phyloP scores from a whole-genome alignment of 805 yeast genomes.

The Alloascoidea africana region DNA sequence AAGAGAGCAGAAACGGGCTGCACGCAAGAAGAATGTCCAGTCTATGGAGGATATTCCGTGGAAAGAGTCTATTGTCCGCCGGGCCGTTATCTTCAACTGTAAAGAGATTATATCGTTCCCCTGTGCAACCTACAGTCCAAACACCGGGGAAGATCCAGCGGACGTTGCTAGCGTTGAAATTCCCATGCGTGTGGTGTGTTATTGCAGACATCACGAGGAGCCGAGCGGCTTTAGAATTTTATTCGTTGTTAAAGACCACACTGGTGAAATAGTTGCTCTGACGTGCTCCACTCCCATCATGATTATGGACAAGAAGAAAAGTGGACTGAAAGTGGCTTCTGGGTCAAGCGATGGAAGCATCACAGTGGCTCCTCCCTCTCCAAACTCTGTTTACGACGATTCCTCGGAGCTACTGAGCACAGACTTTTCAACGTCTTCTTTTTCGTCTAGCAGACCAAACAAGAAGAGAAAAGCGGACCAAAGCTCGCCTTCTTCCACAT shows the following conservation, averaged over 20 bases:
- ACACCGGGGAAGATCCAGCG: constrained; percentile 12
- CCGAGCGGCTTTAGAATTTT: constrained; percentile 68
- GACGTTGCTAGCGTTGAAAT: constrained; percentile 26
- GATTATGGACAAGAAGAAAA: constrained; percentile 91
- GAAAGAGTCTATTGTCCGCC: constrained; percentile 55
- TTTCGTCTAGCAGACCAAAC: not conserved
- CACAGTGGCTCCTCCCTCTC: constrained; percentile 9
- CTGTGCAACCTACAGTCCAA: constrained; percentile 12
- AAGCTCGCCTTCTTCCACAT: too few relatives aligned
- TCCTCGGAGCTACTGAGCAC: constrained; percentile 4
- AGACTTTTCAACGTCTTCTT: constrained; percentile 1
- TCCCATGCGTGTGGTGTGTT: constrained; percentile 76
- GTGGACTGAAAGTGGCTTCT: too few relatives aligned
- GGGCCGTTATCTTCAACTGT: constrained; percentile 85
- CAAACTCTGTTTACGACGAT: constrained; percentile 16
- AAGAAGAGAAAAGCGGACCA: constrained; percentile 2
- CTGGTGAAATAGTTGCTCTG: constrained; percentile 55
- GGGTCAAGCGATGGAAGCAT: too few relatives aligned
- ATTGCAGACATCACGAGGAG: constrained; percentile 91
- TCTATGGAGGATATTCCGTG: constrained; percentile 66
- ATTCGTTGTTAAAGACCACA: constrained; percentile 46
- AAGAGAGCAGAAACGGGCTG: constrained; percentile 88
- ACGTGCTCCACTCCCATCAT: constrained; percentile 59
- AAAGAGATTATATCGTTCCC: constrained; percentile 73
- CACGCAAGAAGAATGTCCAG: constrained; percentile 75